Evolutionary conservation across 139 green algal species (phyloP), one percentile per base, ranked within the genome.

Genomic region (Chlorella ohadii): DNA sequence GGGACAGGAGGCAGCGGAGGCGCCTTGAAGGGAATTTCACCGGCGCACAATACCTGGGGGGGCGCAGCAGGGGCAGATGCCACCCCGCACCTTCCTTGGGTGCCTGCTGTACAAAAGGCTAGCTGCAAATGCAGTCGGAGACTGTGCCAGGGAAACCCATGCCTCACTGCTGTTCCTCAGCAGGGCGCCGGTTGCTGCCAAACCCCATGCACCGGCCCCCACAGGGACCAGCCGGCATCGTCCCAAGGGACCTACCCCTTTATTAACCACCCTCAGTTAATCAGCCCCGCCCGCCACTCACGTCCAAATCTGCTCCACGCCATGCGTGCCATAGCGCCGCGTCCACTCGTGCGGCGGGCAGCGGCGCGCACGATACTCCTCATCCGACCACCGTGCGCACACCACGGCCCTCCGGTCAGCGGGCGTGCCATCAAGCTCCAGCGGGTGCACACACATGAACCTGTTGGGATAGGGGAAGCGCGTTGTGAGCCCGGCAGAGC

Each of bases 331-430:
- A 81, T 96, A 99, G 22, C 91, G 91, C 68, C 86, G 51, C 27
- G 93, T 55, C 88, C 93, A 98, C 79, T 97, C 92, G 1, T 93
- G 87, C 34, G 89, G 88, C 2, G 91, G 87, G 84, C 94, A 98
- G 22, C 95, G 87, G 16, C 44, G 74, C 22, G 38, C 34, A 1
- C 79, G 84, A 91, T 98, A 98, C 33, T 95, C 89, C 27, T 91
- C 89, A 68, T 98, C 96, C 27, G 78, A 94, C 82, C 92, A 96
- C 3, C 73, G 67, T 0, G 86, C 89, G 82, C 95, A 98, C 1
- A 98, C 55, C 22, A 95, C 92, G 61, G 92, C 88, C 16, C 84
- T 51, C 3, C 79, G 36, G 59, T 64, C 61, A 39, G 70, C 28
- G 22, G 41, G 23, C 59, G 59, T 57, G 19, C 90, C 86, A 5